Evolutionary conservation across 345 rosid species (phyloP).

Genomic region (Passiflora organensis): DNA sequence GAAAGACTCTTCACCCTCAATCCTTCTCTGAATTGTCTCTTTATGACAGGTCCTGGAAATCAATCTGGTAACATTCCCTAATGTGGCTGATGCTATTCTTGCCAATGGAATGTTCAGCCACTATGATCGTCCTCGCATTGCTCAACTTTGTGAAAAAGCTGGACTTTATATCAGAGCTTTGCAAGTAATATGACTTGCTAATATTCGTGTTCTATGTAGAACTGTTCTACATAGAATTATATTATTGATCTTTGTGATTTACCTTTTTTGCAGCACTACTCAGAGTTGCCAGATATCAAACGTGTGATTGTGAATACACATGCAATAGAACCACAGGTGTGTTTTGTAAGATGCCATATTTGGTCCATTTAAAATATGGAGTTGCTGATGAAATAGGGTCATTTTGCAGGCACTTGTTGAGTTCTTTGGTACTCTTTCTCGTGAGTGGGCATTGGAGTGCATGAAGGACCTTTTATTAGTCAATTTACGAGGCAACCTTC

Average conservation of each 20-base stretch:
- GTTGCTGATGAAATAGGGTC: neutral
- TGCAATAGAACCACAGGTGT: slow-evolving; percentile 99
- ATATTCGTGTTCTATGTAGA: neutral
- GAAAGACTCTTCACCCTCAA: neutral
- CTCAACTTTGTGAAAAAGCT: slow-evolving; percentile 98
- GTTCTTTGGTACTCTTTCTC: slow-evolving; percentile 94
- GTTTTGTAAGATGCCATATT: slow-evolving; percentile 1
- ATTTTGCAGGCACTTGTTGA: slow-evolving; percentile 81
- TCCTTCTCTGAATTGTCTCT: neutral
- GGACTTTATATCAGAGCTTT: slow-evolving; percentile 85
- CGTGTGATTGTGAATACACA: slow-evolving; percentile 99
- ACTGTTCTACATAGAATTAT: too few relatives aligned
- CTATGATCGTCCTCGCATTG: slow-evolving; percentile 96
- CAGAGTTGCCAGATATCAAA: slow-evolving; percentile 93
- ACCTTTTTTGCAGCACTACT: slow-evolving; percentile 71
- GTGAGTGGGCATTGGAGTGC: slow-evolving; percentile 99
- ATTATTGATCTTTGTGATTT: neutral
- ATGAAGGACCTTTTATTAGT: slow-evolving; percentile 97
- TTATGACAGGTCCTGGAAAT: slow-evolving; percentile 78
- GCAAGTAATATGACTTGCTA: slow-evolving; percentile 51
- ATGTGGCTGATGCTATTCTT: slow-evolving; percentile 96
- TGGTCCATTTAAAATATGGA: neutral
- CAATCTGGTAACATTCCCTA: slow-evolving; percentile 95
- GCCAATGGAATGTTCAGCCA: slow-evolving; percentile 98
- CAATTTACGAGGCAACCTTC: slow-evolving; percentile 90